A percentile compares a stretch with the other conserved stretches of the same genome.
These are phyloP conservation scores for Chalciporus piperatus DNA, from an alignment of 768 basidiomycete genomes.

Conservation along the genomic window DNA sequence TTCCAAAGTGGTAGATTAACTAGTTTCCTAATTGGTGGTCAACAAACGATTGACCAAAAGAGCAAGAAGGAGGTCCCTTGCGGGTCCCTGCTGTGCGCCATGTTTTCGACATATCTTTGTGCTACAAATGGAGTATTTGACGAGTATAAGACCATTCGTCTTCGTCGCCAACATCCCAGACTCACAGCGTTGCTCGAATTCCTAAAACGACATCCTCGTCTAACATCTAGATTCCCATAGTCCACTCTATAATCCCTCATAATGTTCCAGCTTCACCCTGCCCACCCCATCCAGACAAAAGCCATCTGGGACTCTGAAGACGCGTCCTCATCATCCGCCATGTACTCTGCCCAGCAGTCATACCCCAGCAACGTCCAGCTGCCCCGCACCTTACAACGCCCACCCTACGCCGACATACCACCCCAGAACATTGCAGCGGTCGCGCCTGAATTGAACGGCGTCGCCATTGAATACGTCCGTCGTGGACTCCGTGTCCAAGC, in stretches of 20 bases:
- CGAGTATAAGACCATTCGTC: conserved; percentile 29
- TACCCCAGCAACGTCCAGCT: conserved; percentile 51
- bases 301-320: conserved; percentile 36
- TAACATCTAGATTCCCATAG: conserved; percentile 10
- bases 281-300: conserved; percentile 36
- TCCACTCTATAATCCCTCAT: conserved; percentile 9
- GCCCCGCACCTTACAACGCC: conserved; percentile 67
- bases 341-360: conserved; percentile 30
- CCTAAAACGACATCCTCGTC: conserved; percentile 13
- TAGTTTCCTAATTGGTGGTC: conserved; percentile 28
- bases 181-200: conserved; percentile 13
- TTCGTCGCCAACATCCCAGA: conserved; percentile 12
- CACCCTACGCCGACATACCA: conserved; percentile 55
- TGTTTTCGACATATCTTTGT: conserved; percentile 33
- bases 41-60: conserved; percentile 37
- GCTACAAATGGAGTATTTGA: conserved; percentile 23
- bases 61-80: conserved; percentile 24
- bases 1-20: background rate
- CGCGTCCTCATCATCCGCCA: conserved; percentile 21
- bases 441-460: conserved; percentile 46
- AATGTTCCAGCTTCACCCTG: conserved; percentile 36
- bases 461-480: conserved; percentile 64
- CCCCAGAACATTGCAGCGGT: conserved; percentile 53
- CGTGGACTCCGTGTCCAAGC: conserved; percentile 47
- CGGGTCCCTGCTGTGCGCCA: conserved; percentile 11